Evolutionary conservation across 2,329 filamentous ascomycete genomes (phyloP).

Genomic region (Juglanconis oblonga): DNA sequence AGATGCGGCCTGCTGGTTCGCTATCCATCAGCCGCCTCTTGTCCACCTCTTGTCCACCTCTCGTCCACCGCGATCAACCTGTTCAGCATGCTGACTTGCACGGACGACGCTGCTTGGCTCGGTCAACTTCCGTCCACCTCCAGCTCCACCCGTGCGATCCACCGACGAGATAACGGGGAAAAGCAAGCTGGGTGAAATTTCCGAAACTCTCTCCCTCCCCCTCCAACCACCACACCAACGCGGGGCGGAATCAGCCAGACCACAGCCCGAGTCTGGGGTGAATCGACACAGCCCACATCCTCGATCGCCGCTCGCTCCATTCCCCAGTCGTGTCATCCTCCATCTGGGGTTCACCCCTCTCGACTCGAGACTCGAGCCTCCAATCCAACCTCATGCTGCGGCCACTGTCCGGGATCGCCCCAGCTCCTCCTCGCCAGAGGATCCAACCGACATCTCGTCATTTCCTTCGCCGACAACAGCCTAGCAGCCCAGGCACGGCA

Average conservation of each 20-base stretch:
- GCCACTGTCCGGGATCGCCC: conserved; percentile 10
- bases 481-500: background rate
- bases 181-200: conserved; percentile 9
- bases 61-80: background rate
- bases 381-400: background rate
- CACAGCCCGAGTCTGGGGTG: conserved; percentile 13
- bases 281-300: conserved; percentile 1
- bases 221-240: conserved; percentile 4
- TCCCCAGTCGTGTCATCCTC: conserved; percentile 11
- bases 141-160: conserved; percentile 3
- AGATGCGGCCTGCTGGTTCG: background rate
- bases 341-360: conserved; percentile 6
- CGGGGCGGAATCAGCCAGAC: conserved; percentile 10
- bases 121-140: conserved; percentile 10
- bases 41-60: background rate
- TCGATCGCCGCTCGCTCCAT: background rate
- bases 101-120: background rate
- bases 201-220: conserved; percentile 2
- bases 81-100: background rate
- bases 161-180: conserved; percentile 14
- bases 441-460: background rate
- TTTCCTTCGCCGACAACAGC: background rate
- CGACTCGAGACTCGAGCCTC: background rate
- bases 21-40: background rate
- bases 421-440: background rate